Conservation (phyloP, 2,329 filamentous ascomycete genomes). For the Trichoderma sp. region DNA sequence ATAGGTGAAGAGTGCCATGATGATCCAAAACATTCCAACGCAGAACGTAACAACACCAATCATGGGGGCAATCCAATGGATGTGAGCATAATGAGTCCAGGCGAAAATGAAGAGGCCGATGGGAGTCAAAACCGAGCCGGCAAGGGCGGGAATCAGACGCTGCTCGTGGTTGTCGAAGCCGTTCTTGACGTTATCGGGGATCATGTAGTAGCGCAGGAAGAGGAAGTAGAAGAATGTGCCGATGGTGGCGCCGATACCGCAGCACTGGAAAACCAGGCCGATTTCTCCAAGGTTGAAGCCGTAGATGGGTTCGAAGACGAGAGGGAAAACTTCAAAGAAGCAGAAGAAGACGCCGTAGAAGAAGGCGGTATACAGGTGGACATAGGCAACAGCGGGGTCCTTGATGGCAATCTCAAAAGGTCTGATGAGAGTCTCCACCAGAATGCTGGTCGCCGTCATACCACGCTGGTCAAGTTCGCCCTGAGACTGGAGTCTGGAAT, state of each 20-base stretch:
- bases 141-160: not conserved
- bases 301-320: not conserved
- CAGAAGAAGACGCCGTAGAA: slow-evolving; percentile 43
- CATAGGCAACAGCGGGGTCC: slow-evolving; percentile 41
- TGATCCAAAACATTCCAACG: not conserved
- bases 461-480: slow-evolving; percentile 33
- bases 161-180: not conserved
- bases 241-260: not conserved
- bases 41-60: not conserved
- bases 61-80: not conserved
- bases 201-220: not conserved
- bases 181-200: not conserved
- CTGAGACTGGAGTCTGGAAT: slow-evolving; percentile 29
- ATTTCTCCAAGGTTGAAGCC: not conserved
- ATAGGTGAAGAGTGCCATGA: not conserved
- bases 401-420: slow-evolving; percentile 40
- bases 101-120: not conserved
- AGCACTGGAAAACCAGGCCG: not conserved
- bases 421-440: slow-evolving; percentile 34
- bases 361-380: slow-evolving; percentile 47
- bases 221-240: not conserved
- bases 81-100: not conserved
- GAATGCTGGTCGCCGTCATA: slow-evolving; percentile 31
- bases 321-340: not conserved
- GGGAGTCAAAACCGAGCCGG: not conserved